phyloP scores from a whole-genome alignment of 164 flowering plant species.

The Umbilicus rupestris region DNA sequence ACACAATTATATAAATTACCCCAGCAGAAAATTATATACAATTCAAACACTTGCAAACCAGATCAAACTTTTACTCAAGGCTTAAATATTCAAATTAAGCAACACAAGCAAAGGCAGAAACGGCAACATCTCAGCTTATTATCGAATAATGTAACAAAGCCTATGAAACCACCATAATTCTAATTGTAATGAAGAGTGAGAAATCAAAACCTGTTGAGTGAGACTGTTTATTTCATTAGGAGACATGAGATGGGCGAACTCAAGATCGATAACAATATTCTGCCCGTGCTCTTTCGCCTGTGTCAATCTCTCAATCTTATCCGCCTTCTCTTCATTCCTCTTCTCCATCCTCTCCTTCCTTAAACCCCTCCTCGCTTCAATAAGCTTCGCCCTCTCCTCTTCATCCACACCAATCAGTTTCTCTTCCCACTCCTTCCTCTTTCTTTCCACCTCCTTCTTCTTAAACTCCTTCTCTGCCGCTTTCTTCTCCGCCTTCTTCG shows the following conservation, averaged over 20 bases:
- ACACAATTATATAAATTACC: neutral
- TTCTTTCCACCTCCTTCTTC: constrained; percentile 52
- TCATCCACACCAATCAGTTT: constrained; percentile 39
- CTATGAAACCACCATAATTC: no score
- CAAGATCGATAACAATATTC: constrained; percentile 76
- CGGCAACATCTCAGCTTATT: neutral
- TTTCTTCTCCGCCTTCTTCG: constrained; percentile 76
- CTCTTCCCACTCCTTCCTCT: constrained; percentile 71
- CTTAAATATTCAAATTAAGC: neutral
- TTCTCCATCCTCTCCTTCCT: constrained; percentile 77
- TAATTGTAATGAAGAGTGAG: neutral
- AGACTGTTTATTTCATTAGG: constrained; percentile 65
- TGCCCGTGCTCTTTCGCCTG: constrained; percentile 58
- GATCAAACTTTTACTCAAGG: neutral
- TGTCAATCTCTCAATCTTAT: constrained; percentile 43
- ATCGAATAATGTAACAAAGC: neutral
- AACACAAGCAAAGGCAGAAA: neutral
- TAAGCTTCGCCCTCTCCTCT: constrained; percentile 57
- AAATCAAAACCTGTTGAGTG: constrained; percentile 64
- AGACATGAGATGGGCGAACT: constrained; percentile 69
- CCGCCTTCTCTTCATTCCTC: constrained; percentile 49
- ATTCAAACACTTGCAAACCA: no score
- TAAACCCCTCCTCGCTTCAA: constrained; percentile 43
- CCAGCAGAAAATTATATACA: neutral
- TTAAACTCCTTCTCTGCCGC: constrained; percentile 53